Evolutionary conservation across 2,329 filamentous ascomycete genomes (phyloP), one percentile per base, ranked within the genome.

Genomic region (Stachybotrys elegans): DNA sequence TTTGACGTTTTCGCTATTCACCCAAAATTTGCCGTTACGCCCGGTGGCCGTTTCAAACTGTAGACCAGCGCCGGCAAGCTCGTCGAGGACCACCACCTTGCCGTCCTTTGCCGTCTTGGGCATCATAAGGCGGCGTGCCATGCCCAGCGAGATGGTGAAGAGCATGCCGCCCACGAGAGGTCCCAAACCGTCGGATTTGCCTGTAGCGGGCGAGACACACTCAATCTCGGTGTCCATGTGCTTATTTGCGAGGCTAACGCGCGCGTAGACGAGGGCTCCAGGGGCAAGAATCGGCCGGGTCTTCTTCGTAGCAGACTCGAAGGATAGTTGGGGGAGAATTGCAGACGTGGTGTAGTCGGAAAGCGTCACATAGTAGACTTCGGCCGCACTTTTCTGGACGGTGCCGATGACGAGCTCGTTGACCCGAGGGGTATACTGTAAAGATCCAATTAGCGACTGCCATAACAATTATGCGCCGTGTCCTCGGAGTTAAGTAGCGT

Each of bases 11-110:
- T 85, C 86, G 52, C 86, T 90, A 58, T 92, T 84, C 13, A 97
- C 86, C 90, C 93, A 97, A 19, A 97, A 79, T 62, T 81, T 84
- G 32, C 93, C 93, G 64, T 98, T 98, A 58, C 89, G 81, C 16
- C 93, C 93, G 8, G 95, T 87, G 1, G 92, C 92, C 47, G 94
- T 87, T 72, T 98, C 93, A 62, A 97, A 98, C 17, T 86, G 83
- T 13, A 95, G 67, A 43, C 88, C 92, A 46, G 83, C 83, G 4
- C 60, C 64, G 4, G 84, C 91, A 13, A 97, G 69, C 58, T 89
- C 86, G 50, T 95, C 88, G 45, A 97, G 66, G 21, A 96, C 76
- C 4, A 82, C 78, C 7, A 95, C 65, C 19, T 78, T 79, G 14
- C 83, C 85, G 42, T 78, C 73, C 42, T 79, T 75, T 13, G 71